phyloP scores from a whole-genome alignment of 2,329 filamentous ascomycete genomes.

The Pyrenochaeta sp. region DNA sequence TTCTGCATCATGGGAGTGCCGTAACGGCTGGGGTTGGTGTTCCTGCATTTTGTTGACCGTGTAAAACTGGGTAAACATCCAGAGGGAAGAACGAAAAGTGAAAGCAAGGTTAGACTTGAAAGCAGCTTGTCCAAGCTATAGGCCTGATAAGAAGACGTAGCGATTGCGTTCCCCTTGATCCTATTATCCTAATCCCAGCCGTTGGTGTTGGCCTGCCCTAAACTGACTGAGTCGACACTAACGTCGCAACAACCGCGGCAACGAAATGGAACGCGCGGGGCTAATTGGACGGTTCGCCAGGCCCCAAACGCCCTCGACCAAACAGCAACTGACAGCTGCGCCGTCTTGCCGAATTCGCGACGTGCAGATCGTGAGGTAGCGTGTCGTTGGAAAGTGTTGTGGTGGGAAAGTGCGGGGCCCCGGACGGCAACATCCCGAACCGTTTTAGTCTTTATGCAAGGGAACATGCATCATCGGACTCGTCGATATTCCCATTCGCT shows the following conservation, averaged over 20 bases:
- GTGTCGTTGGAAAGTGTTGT: slow-evolving; percentile 3
- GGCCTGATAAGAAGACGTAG: slow-evolving; percentile 1
- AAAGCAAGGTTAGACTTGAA: slow-evolving; percentile 6
- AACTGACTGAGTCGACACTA: slow-evolving; percentile 6
- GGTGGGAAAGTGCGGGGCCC: slow-evolving; percentile 16
- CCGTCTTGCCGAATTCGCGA: slow-evolving; percentile 4
- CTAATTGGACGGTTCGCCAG: slow-evolving; percentile 3
- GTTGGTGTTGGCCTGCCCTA: not conserved
- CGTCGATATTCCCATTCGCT: not conserved
- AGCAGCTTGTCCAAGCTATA: slow-evolving; percentile 7
- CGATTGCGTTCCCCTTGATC: not conserved
- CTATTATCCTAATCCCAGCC: not conserved
- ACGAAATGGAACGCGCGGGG: slow-evolving; percentile 3
- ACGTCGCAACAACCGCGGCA: slow-evolving; percentile 18
- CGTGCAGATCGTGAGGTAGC: slow-evolving; percentile 7
- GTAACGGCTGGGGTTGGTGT: not conserved
- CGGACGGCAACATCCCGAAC: slow-evolving; percentile 5
- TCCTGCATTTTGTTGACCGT: slow-evolving; percentile 18
- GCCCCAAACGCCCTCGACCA: slow-evolving; percentile 3
- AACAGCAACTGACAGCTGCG: slow-evolving; percentile 1
- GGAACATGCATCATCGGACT: slow-evolving; percentile 5
- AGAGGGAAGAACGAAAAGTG: not conserved
- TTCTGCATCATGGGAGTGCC: slow-evolving; percentile 13
- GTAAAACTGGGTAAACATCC: slow-evolving; percentile 1
- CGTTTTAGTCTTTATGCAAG: slow-evolving; percentile 1